Evolutionary conservation across 2,329 filamentous ascomycete species (phyloP).

Genomic region (Ophiostoma pallidulum): DNA sequence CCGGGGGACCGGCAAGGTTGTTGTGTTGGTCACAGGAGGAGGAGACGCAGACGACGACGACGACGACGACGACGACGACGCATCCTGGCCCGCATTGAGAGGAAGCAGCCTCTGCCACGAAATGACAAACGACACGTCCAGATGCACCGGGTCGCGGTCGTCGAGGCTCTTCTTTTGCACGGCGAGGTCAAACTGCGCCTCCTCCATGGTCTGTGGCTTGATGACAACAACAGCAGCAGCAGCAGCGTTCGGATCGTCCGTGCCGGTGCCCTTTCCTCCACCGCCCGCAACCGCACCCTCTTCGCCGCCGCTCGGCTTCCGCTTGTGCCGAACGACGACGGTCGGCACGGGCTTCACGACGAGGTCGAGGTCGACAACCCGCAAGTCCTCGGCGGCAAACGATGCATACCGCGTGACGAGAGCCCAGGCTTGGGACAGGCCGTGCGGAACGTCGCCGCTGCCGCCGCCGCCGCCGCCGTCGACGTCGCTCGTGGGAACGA

Average conservation of each 20-base stretch:
- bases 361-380: slow-evolving; percentile 49
- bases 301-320: slow-evolving; percentile 29
- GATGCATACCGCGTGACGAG: slow-evolving; percentile 66
- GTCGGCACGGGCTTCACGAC: slow-evolving; percentile 44
- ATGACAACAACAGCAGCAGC: slow-evolving; percentile 33
- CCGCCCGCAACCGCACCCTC: too few relatives aligned
- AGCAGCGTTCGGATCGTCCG: background rate
- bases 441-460: slow-evolving; percentile 29
- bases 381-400: slow-evolving; percentile 63
- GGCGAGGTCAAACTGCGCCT: slow-evolving; percentile 63
- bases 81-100: slow-evolving; percentile 12
- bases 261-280: too few relatives aligned
- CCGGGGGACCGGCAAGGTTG: slow-evolving; percentile 66
- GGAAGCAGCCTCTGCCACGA: slow-evolving; percentile 64
- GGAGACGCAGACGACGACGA: too few relatives aligned
- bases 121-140: slow-evolving; percentile 68
- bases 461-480: background rate
- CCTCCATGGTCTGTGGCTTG: slow-evolving; percentile 57
- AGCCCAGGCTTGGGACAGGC: slow-evolving; percentile 73
- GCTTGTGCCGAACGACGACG: slow-evolving; percentile 45
- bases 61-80: slow-evolving; percentile 15
- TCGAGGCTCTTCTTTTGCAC: slow-evolving; percentile 72
- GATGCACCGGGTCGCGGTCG: slow-evolving; percentile 63
- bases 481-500: slow-evolving; percentile 20
- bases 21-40: slow-evolving; percentile 54